Conservation (phyloP, 2,329 filamentous ascomycete species). For the Keithomyces neogunnii region DNA sequence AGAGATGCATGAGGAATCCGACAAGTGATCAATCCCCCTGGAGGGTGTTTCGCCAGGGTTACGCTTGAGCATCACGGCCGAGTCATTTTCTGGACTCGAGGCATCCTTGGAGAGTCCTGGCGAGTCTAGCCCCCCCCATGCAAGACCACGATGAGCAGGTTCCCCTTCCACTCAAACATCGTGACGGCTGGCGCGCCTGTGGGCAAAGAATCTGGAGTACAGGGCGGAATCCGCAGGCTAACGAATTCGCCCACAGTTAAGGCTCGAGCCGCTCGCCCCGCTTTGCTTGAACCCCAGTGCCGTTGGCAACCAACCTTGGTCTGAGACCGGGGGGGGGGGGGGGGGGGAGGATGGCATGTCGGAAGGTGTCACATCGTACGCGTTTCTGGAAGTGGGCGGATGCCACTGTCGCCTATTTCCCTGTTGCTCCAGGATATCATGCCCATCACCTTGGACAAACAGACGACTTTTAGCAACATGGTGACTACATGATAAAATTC, state of each 20-base stretch:
- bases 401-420: neutral
- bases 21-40: neutral
- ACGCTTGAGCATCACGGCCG: neutral
- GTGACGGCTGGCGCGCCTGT: neutral
- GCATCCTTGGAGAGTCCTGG: neutral
- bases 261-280: neutral
- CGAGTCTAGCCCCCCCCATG: neutral
- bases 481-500: no score
- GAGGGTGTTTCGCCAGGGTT: neutral
- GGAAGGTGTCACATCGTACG: neutral
- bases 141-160: neutral
- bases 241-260: neutral
- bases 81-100: neutral
- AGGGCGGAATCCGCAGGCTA: no score
- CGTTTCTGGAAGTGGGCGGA: neutral
- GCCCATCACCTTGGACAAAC: no score
- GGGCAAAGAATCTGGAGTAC: neutral
- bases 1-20: neutral
- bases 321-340: neutral
- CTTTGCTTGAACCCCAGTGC: neutral
- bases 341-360: neutral
- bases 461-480: no score
- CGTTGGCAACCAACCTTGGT: neutral
- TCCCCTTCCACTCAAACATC: neutral
- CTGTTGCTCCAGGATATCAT: neutral